Base-by-base conservation (phyloP, 225 moss, liverwort and hornwort genomes). In the Ulota crispa region DNA sequence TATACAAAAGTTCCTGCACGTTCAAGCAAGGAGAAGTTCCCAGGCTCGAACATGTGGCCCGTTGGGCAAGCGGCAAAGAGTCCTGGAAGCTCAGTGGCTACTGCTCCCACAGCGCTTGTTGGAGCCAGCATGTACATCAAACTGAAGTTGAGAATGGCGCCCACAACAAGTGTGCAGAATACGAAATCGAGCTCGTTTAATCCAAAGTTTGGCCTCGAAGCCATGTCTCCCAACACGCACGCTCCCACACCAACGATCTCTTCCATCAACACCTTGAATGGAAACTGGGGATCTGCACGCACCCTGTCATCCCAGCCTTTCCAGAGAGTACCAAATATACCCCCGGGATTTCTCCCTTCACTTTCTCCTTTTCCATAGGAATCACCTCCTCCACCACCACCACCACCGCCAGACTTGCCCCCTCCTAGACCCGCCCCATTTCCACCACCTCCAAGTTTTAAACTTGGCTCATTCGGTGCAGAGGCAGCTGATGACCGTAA, bases 71-170 rank as follows among this genome's bases (percentile, higher is more conserved):
- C 84, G 4, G 94, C 85, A 45, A 98, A 95, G 32, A 98, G 84
- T 26, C 95, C 90, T 12, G 97, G 95, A 16, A 98, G 85, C 72
- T 78, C 87, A 1, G 90, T 70, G 5, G 89, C 82, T 30, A 90
- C 78, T 20, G 89, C 80, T 37, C 95, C 97, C 16, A 76, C 85
- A 62, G 90, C 88, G 26, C 88, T 86, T n/a, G 95, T 91, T 13
- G 97, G 97, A 28, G 95, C 97, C 15, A 98, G 87, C 90, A 98
- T 86, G 83, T 98, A 98, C 95, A 98, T 98, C 78, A 98, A 86
- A 53, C 89, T 85, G 85, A 98, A 95, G 64, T 98, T 98, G 65
- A 95, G 39, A 50, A 98, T 90, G 28, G 88, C 87, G 59, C 95
- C 97, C 56, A 98, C 97, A 7, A 98, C 88, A 27, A 98, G 85